Conservation (phyloP, 345 rosid genomes). For the Hibiscus trionum region DNA sequence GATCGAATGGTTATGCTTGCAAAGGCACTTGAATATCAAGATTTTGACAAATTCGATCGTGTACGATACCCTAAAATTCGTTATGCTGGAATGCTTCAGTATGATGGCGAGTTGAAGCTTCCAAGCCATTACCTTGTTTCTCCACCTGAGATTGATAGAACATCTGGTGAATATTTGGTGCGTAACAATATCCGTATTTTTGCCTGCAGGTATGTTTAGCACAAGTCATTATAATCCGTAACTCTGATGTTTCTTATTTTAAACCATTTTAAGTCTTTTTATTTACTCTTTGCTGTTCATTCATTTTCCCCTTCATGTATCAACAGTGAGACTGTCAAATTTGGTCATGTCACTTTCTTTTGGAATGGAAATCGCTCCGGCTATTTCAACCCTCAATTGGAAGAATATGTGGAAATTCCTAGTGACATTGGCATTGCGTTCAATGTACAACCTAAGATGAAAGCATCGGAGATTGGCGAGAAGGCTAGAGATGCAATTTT, state of each 20-base stretch:
- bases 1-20: slow-evolving; percentile 97
- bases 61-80: too few species aligned
- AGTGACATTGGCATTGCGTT: slow-evolving; percentile 90
- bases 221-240: background rate
- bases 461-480: slow-evolving; percentile 80
- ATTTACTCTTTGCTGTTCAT: too few species aligned
- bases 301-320: background rate
- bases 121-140: slow-evolving; percentile 25
- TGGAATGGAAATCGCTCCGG: slow-evolving; percentile 99
- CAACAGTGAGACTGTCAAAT: slow-evolving; percentile 88
- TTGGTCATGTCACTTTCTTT: slow-evolving; percentile 95
- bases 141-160: too few species aligned
- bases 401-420: slow-evolving; percentile 89
- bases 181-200: slow-evolving; percentile 32
- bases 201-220: slow-evolving; percentile 79
- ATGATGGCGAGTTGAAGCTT: slow-evolving; percentile 90
- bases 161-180: too few species aligned
- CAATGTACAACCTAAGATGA: slow-evolving; percentile 92
- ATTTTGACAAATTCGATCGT: slow-evolving; percentile 27
- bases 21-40: slow-evolving; percentile 83
- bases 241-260: too few species aligned
- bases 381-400: slow-evolving; percentile 59
- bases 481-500: slow-evolving; percentile 86
- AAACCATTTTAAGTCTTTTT: too few species aligned
- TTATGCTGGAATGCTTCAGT: slow-evolving; percentile 39